Percentiles rank a stretch among this genome's conserved stretches.
Evolutionary conservation across 2,329 filamentous ascomycete species (phyloP).

Genomic region (Fusarium guadeloupense): DNA sequence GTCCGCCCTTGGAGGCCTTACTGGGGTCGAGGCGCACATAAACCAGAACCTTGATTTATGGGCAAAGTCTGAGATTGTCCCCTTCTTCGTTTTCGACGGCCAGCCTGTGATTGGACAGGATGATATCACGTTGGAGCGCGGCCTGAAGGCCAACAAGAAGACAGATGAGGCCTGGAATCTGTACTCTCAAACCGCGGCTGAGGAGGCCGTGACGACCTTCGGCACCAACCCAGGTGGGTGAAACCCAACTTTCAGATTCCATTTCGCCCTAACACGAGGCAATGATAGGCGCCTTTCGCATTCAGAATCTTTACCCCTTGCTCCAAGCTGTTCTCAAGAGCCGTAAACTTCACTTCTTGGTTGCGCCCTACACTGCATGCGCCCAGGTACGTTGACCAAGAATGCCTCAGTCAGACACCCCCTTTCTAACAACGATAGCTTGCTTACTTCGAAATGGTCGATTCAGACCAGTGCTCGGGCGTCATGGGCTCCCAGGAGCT

Average conservation of each 20-base stretch:
- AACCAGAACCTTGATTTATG: conserved; percentile 79
- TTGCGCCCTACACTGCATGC: conserved; percentile 87
- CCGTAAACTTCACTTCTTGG: conserved; percentile 76
- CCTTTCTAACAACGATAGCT: conserved; percentile 61
- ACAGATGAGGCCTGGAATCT: conserved; percentile 86
- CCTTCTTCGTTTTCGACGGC: conserved; percentile 92
- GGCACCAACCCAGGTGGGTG: conserved; percentile 75
- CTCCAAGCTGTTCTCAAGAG: conserved; percentile 78
- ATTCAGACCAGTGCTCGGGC: conserved; percentile 75
- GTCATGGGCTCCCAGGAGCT: conserved; percentile 87
- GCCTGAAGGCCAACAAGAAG: conserved; percentile 71
- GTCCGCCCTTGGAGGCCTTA: conserved; percentile 87
- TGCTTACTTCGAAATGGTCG: conserved; percentile 76
- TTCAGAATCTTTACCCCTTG: conserved; percentile 78
- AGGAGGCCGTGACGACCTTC: conserved; percentile 86
- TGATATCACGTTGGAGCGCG: conserved; percentile 71
- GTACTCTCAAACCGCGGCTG: conserved; percentile 83
- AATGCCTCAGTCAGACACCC: background rate
- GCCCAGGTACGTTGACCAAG: conserved; percentile 72
- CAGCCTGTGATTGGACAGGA: conserved; percentile 81
- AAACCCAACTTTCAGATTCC: background rate
- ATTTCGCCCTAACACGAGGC: conserved; percentile 41
- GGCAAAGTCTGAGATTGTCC: conserved; percentile 74
- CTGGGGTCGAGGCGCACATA: conserved; percentile 79
- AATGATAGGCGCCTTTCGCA: conserved; percentile 70